Base-by-base conservation (phyloP, 2,329 filamentous ascomycete genomes). In the Clarireedia homoeocarpa region DNA sequence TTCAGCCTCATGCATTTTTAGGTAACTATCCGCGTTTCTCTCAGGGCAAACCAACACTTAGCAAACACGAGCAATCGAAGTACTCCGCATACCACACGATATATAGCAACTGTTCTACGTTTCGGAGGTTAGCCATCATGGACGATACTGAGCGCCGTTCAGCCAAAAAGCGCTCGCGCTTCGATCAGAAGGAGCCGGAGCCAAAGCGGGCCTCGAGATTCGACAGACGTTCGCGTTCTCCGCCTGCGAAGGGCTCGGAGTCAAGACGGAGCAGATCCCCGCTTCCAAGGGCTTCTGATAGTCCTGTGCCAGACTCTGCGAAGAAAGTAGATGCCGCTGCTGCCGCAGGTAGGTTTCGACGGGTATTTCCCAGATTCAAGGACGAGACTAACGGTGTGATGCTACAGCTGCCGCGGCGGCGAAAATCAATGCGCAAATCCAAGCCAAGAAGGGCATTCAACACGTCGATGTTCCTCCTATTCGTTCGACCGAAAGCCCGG, bases 401-500 rank as follows among this genome's bases (percentile, higher is more conserved):
- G 30, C 30, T 17, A 69, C 72, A 85, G 91, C 90, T 71, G 92
- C 92, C 27, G 91, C 91, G 10, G 94, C 91, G 12, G 92, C 92
- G 36, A 85, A 83, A 71, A 94, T 94, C 73, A 91, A 91, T 71
- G 89, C 88, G 38, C 83, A 88, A 63, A 80, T 94, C 56, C 86
- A 92, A 71, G 87, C 87, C 59, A 91, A 91, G 72, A 95, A 92
- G 73, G 89, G 87, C 59, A 87, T 92, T 57, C 91, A 96, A 71
- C 89, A 95, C 74, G 86, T 91, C 65, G 91, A 96, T 65, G 89
- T 92, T 15, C 89, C 90, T 40, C 88, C 91, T 14, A 89, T 94
- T 71, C 80, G 77, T 65, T 76, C 82, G 62, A 62, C 62, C 6
- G 39, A 60, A 20, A 67, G 64, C 36, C 64, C 66, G 9, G 58